These are phyloP conservation scores for Venturia pyrina DNA, from an alignment of 2,329 filamentous ascomycete genomes.

Conservation along the genomic window DNA sequence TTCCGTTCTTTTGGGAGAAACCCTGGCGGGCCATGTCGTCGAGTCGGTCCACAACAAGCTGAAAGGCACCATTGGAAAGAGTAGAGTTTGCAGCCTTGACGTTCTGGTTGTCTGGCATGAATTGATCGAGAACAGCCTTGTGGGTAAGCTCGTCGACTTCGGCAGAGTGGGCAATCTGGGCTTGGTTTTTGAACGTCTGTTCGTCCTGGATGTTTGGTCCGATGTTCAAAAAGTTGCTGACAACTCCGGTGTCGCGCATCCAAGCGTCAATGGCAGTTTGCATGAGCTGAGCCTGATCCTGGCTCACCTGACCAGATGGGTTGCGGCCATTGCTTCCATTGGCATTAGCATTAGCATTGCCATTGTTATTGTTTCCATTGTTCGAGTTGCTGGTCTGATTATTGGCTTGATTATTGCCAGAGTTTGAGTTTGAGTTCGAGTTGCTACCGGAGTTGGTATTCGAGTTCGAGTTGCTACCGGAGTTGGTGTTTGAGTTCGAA, in stretches of 20 bases:
- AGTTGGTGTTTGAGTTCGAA: not conserved
- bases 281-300: conserved; percentile 9
- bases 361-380: not conserved
- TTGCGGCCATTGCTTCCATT: conserved; percentile 6
- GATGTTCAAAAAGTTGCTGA: conserved; percentile 10
- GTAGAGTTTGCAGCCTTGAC: conserved; percentile 9
- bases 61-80: conserved; percentile 11
- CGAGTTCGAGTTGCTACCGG: not conserved
- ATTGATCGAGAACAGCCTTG: conserved; percentile 11
- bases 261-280: conserved; percentile 9
- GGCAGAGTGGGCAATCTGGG: conserved; percentile 11
- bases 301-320: not conserved
- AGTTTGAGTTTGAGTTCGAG: not conserved
- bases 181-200: conserved; percentile 8
- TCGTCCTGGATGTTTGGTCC: conserved; percentile 3
- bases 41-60: conserved; percentile 11
- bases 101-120: conserved; percentile 9
- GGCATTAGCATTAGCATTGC: not conserved
- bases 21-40: conserved; percentile 6
- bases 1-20: not conserved
- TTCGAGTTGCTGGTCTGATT: not conserved
- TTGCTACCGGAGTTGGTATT: not conserved
- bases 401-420: not conserved
- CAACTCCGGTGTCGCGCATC: conserved; percentile 11
- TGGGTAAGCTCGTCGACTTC: conserved; percentile 12